phyloP scores from a whole-genome alignment of 805 yeast species.

The Zygoascus flipseniorum region DNA sequence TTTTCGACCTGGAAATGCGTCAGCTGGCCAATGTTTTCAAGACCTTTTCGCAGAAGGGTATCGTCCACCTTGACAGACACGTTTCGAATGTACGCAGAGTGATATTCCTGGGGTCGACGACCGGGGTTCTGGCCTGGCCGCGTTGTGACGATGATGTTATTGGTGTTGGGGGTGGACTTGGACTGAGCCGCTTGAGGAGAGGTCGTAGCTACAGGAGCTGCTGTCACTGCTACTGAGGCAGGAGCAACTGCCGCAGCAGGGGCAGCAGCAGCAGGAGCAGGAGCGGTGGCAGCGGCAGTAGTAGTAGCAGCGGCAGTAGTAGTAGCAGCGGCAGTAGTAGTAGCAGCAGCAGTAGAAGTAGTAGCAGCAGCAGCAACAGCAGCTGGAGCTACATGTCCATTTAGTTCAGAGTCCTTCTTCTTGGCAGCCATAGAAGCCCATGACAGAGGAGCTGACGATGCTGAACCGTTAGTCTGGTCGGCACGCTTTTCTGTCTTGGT shows the following conservation, averaged over 20 bases:
- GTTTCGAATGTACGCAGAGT: constrained; percentile 31
- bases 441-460: constrained; percentile 9
- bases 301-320: not conserved
- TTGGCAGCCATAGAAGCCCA: constrained; percentile 13
- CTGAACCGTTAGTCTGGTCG: constrained; percentile 5
- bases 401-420: constrained; percentile 1
- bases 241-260: not conserved
- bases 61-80: constrained; percentile 23
- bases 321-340: not conserved
- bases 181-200: not conserved
- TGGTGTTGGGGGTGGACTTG: not conserved
- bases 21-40: constrained; percentile 25
- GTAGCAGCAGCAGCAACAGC: not conserved
- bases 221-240: not conserved
- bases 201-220: not conserved
- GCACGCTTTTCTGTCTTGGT: constrained; percentile 1
- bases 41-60: constrained; percentile 22
- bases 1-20: constrained; percentile 29
- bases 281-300: not conserved
- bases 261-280: not conserved
- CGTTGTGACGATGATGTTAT: not conserved
- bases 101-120: constrained; percentile 16
- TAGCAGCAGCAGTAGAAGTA: not conserved
- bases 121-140: constrained; percentile 1
- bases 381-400: constrained; percentile 5